Evolutionary conservation across 1,284 basidiomycete species (phyloP).

Genomic region (Cryptococcus maquisensis): DNA sequence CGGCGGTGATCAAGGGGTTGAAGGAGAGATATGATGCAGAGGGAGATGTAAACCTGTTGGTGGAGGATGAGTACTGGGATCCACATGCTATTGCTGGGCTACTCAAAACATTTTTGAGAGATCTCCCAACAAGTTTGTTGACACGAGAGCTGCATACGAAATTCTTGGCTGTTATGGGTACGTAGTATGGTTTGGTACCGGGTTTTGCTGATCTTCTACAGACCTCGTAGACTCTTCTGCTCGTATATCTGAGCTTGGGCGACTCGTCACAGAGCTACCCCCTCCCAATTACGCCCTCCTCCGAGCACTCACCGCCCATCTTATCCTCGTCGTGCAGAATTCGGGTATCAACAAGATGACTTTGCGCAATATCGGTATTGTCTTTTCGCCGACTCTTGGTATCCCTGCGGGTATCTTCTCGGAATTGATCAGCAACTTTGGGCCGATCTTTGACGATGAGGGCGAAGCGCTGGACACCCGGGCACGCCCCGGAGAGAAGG

Average conservation of each 20-base stretch:
- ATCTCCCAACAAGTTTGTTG: constrained; percentile 81
- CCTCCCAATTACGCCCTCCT: constrained; percentile 90
- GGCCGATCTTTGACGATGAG: constrained; percentile 71
- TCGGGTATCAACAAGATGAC: constrained; percentile 95
- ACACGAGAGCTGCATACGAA: constrained; percentile 83
- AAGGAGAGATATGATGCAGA: constrained; percentile 93
- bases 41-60: constrained; percentile 83
- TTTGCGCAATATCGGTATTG: constrained; percentile 96
- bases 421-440: constrained; percentile 85
- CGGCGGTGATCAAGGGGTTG: constrained; percentile 87
- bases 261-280: constrained; percentile 80
- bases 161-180: constrained; percentile 87
- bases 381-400: constrained; percentile 90
- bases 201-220: constrained; percentile 38
- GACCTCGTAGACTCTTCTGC: constrained; percentile 85
- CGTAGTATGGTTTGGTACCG: constrained; percentile 37
- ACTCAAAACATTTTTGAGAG: constrained; percentile 83
- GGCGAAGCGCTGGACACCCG: not conserved
- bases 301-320: constrained; percentile 87
- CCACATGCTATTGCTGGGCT: constrained; percentile 91
- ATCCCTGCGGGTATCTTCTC: constrained; percentile 94
- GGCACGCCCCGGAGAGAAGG: not conserved
- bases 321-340: constrained; percentile 92
- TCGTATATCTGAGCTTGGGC: constrained; percentile 77
- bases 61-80: constrained; percentile 85